Conservation (phyloP, 148 eudicot genomes). For the Persicaria maculosa region DNA sequence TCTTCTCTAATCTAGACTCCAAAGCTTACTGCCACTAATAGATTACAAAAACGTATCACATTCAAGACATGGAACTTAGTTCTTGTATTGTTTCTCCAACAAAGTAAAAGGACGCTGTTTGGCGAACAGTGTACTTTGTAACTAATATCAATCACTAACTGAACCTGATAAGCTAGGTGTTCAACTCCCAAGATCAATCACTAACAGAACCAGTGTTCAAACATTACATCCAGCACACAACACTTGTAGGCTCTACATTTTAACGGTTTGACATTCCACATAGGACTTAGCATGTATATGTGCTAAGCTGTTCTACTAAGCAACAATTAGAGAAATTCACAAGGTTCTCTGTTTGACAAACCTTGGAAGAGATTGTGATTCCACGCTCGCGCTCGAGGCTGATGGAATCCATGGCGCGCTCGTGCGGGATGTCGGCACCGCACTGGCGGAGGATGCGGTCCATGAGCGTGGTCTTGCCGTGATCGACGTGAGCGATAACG, state of each 20-base stretch:
- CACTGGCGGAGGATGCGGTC: constrained; percentile 93
- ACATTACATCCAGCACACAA: background rate
- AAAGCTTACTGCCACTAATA: background rate
- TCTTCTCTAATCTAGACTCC: background rate
- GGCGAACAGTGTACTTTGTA: background rate
- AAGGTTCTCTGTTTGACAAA: background rate
- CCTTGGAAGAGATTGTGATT: constrained; percentile 91
- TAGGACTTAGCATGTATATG: too few species aligned
- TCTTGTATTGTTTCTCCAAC: background rate
- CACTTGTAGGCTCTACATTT: too few species aligned
- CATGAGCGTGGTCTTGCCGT: constrained; percentile 96
- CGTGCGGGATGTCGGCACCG: constrained; percentile 88
- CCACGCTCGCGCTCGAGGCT: constrained; percentile 90
- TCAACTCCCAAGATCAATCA: background rate
- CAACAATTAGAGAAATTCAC: too few species aligned
- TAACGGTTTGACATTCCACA: too few species aligned
- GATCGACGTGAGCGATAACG: constrained; percentile 93
- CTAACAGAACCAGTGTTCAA: background rate
- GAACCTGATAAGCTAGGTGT: background rate
- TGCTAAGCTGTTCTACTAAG: too few species aligned
- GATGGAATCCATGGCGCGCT: constrained; percentile 77
- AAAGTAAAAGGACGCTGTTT: background rate
- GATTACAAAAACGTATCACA: background rate
- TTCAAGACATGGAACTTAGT: background rate
- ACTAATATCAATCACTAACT: too few species aligned